Evolutionary conservation across 2,329 filamentous ascomycete genomes (phyloP), one percentile per base, ranked within the genome.

Genomic region (Monosporascus cannonballus): DNA sequence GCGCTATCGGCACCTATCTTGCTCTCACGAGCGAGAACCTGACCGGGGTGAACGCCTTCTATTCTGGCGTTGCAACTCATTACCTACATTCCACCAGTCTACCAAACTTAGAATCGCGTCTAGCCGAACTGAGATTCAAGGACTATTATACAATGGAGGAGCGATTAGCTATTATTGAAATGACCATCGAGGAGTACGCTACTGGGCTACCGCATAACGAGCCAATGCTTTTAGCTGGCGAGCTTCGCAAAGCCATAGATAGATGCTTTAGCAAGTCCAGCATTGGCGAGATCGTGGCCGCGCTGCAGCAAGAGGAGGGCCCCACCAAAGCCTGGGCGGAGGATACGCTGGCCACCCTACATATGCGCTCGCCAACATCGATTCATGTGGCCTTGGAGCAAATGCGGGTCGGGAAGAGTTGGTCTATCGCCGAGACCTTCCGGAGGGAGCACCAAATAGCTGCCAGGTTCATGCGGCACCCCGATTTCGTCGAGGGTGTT

Each of bases 401-500:
- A 74, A 87, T 97, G 83, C 86, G 85, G 59, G 71, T 88, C 48
- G 90, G 89, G 55, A 73, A 75, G 60, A 67, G 76, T 36, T 97
- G 94, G 94, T 78, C 79, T 58, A 96, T 99, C 63, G 75, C 80
- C 17, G 81, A 96, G 71, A 85, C 93, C 1, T 99, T 97, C 78
- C 77, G 85, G 66, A 84, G 84, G 57, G 94, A 99, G 75, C 82
- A 94, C 71, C 80, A 87, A 65, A 90, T 99, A 54, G 91, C 93
- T 2, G 76, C 80, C 54, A 82, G 84, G 58, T 97, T 99, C 76
- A 97, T 99, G 93, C 78, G 79, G 52, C 87, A 94, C 68, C 87
- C 83, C 4, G 94, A 99, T 71, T 99, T 99, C 66, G 85, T 85
- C 44, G 90, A 96, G 72, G 94, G 94, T 51, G 93, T 99, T n/a